Conservation (phyloP, 768 basidiomycete species). For the Paxillus involutus region DNA sequence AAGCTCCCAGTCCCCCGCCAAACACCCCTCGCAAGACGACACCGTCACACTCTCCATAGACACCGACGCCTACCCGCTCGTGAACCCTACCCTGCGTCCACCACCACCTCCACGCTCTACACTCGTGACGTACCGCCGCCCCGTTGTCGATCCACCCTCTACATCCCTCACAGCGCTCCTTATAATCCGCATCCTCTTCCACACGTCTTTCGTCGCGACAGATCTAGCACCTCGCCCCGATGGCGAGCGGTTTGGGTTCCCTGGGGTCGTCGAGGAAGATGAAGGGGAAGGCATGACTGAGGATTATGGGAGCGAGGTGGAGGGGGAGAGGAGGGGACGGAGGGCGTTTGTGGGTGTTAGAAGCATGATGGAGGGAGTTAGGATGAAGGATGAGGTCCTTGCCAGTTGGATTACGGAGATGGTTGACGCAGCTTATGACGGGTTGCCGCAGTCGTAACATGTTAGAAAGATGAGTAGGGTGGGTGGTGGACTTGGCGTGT, state of each 20-base stretch:
- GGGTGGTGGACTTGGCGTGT: no score
- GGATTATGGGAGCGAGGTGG: constrained; percentile 45
- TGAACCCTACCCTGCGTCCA: constrained; percentile 64
- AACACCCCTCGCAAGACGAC: constrained; percentile 71
- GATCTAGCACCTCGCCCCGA: constrained; percentile 70
- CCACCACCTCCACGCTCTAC: constrained; percentile 71
- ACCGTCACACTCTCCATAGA: constrained; percentile 65
- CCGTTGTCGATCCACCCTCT: constrained; percentile 64
- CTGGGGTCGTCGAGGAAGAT: constrained; percentile 76
- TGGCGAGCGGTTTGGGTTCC: constrained; percentile 89
- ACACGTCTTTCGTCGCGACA: constrained; percentile 68
- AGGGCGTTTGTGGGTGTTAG: constrained; percentile 67
- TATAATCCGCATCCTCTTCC: constrained; percentile 80
- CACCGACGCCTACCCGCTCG: constrained; percentile 53
- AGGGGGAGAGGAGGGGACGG: constrained; percentile 71
- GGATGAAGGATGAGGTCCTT: constrained; percentile 61
- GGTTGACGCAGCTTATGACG: constrained; percentile 47
- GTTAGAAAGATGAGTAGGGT: no score
- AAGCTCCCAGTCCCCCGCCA: constrained; percentile 49
- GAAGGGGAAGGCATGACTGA: constrained; percentile 56
- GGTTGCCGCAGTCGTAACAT: constrained; percentile 24
- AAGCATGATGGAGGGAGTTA: constrained; percentile 60
- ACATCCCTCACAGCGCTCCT: constrained; percentile 79
- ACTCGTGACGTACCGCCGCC: constrained; percentile 56
- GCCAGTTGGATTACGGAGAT: constrained; percentile 62